A percentile compares a stretch with the other conserved stretches of the same genome.
Conservation (phyloP, 1,139 yeast genomes). For the Candida labiduridarum region DNA sequence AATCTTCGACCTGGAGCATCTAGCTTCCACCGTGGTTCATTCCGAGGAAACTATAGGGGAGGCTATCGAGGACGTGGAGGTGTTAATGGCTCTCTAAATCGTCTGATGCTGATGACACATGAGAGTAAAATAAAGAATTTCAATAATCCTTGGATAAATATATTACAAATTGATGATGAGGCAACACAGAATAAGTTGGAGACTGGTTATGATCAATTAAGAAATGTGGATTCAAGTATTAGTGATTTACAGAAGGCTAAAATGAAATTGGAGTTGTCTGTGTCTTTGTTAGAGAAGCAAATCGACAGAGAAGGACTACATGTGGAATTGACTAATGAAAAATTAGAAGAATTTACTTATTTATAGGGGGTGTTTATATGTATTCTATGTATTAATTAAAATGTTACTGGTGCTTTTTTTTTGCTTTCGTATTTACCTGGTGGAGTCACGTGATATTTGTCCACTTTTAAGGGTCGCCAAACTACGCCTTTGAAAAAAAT, state of each 20-base stretch:
- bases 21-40: constrained; percentile 6
- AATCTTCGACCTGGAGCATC: background rate
- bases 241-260: constrained; percentile 27
- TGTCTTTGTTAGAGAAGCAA: constrained; percentile 30
- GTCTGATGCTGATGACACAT: constrained; percentile 9
- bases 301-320: constrained; percentile 37
- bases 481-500: background rate
- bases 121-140: constrained; percentile 21
- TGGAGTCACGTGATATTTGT: background rate
- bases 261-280: constrained; percentile 23
- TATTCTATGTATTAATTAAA: background rate
- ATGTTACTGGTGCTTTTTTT: background rate
- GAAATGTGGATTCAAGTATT: constrained; percentile 28
- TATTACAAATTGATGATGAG: constrained; percentile 26
- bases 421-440: background rate
- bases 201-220: constrained; percentile 21
- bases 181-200: constrained; percentile 24
- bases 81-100: constrained; percentile 3
- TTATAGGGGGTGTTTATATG: constrained; percentile 18
- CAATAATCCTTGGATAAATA: constrained; percentile 31
- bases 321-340: constrained; percentile 41
- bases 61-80: constrained; percentile 12
- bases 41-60: constrained; percentile 8
- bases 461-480: too few relatives aligned
- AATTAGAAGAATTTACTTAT: constrained; percentile 45